Conservation (phyloP, 768 basidiomycete species). For the Lentinula lateritia region DNA sequence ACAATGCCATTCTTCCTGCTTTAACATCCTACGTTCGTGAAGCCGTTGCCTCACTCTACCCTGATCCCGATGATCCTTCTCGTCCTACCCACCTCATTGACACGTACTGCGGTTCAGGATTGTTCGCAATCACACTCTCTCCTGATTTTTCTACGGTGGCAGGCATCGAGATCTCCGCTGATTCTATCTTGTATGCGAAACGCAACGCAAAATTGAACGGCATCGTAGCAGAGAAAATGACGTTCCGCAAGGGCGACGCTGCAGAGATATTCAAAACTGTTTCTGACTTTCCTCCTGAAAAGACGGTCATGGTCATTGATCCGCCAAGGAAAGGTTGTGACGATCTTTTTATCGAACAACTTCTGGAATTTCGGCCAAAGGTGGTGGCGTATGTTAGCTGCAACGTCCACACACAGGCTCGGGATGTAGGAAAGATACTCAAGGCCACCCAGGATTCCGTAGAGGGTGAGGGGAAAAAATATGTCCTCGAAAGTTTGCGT, state of each 20-base stretch:
- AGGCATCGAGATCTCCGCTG: constrained; percentile 81
- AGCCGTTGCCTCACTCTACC: constrained; percentile 48
- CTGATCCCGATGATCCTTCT: constrained; percentile 12
- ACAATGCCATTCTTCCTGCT: constrained; percentile 84
- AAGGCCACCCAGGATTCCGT: constrained; percentile 33
- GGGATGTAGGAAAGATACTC: constrained; percentile 78
- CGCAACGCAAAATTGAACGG: constrained; percentile 62
- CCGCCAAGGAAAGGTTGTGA: constrained; percentile 97
- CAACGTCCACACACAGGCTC: constrained; percentile 89
- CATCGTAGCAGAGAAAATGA: constrained; percentile 49
- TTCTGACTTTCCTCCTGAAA: constrained; percentile 52
- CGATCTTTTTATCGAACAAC: constrained; percentile 67
- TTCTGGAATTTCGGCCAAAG: constrained; percentile 60
- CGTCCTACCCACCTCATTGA: constrained; percentile 86
- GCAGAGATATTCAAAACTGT: constrained; percentile 77
- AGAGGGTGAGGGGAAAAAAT: constrained; percentile 38
- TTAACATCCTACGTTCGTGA: constrained; percentile 81
- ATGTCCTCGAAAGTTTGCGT: constrained; percentile 75
- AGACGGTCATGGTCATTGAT: constrained; percentile 75
- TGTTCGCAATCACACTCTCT: constrained; percentile 83
- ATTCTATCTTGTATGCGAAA: constrained; percentile 65
- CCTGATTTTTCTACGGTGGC: constrained; percentile 69
- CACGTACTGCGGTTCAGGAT: constrained; percentile 87
- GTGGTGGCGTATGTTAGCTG: constrained; percentile 90
- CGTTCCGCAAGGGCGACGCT: constrained; percentile 80